Evolutionary conservation across 306 rosid species (phyloP).

Genomic region (Macrotyloma uniflorum): DNA sequence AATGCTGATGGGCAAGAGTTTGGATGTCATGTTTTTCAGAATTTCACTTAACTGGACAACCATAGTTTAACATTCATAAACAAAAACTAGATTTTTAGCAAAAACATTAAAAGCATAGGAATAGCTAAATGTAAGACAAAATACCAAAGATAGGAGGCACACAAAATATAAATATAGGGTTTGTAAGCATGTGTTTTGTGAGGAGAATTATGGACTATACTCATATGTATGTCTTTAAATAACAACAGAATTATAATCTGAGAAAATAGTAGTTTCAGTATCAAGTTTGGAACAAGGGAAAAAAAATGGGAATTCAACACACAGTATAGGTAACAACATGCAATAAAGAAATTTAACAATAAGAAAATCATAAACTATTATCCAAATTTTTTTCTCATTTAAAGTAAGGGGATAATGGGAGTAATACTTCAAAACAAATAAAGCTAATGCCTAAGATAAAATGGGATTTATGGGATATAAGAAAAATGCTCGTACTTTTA

Average conservation of each 20-base stretch:
- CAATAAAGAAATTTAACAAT: slow-evolving; percentile 1
- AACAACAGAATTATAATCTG: neutral
- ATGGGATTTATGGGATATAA: neutral
- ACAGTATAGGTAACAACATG: neutral
- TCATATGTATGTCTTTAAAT: neutral
- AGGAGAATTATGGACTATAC: neutral
- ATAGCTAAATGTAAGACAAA: too few relatives aligned
- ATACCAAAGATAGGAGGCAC: too few relatives aligned
- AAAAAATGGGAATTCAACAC: neutral
- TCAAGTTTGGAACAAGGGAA: neutral
- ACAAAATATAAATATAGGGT: too few relatives aligned
- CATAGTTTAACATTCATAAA: neutral
- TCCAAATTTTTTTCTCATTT: neutral
- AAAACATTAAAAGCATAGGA: too few relatives aligned
- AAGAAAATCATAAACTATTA: slow-evolving; percentile 1
- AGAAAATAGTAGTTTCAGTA: neutral
- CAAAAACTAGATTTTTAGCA: too few relatives aligned
- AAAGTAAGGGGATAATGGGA: neutral
- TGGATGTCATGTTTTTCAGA: neutral
- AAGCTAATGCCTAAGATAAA: slow-evolving; percentile 8
- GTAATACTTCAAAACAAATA: slow-evolving; percentile 2
- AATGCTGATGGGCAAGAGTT: neutral
- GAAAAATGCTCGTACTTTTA: slow-evolving; percentile 19
- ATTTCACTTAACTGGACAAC: neutral
- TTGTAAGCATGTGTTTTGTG: neutral